Percentiles rank a stretch among this genome's conserved stretches.
Conservation (phyloP, 495 filamentous ascomycete species). For the Aspergillus diversus region DNA sequence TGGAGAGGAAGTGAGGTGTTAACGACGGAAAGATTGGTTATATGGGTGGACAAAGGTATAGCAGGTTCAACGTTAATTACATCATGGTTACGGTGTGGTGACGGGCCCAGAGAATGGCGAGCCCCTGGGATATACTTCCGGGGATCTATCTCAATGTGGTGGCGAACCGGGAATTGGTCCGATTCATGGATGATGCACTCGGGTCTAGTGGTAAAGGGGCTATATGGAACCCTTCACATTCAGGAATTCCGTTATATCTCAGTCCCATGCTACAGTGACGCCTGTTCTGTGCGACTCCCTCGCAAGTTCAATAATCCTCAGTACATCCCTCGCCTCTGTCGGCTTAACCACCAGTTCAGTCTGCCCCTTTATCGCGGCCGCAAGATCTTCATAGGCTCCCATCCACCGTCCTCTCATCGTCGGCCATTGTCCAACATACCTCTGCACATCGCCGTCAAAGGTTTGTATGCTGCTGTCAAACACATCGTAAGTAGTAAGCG, state of each 20-base stretch:
- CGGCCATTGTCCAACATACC: not conserved
- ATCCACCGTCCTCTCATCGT: conserved; percentile 9
- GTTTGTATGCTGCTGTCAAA: not conserved
- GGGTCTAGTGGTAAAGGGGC: too few relatives aligned
- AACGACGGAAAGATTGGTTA: not conserved
- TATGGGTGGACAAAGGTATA: not conserved
- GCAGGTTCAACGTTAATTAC: not conserved
- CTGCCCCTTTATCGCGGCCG: not conserved
- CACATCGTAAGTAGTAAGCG: conserved; percentile 1
- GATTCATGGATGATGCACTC: too few relatives aligned
- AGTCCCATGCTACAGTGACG: not conserved
- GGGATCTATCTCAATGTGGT: too few relatives aligned
- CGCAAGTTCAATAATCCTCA: conserved; percentile 12
- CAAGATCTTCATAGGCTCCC: conserved; percentile 8
- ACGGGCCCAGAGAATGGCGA: too few relatives aligned
- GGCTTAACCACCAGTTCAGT: conserved; percentile 1
- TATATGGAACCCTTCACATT: too few relatives aligned
- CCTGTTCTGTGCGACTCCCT: conserved; percentile 6
- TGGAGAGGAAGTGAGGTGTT: not conserved
- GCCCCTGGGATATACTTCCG: too few relatives aligned
- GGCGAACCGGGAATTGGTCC: not conserved
- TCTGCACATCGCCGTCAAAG: not conserved
- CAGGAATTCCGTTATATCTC: too few relatives aligned
- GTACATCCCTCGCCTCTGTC: not conserved
- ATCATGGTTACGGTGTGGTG: not conserved